Conservation (phyloP, 164 flowering plant species). For the Piper betle region DNA sequence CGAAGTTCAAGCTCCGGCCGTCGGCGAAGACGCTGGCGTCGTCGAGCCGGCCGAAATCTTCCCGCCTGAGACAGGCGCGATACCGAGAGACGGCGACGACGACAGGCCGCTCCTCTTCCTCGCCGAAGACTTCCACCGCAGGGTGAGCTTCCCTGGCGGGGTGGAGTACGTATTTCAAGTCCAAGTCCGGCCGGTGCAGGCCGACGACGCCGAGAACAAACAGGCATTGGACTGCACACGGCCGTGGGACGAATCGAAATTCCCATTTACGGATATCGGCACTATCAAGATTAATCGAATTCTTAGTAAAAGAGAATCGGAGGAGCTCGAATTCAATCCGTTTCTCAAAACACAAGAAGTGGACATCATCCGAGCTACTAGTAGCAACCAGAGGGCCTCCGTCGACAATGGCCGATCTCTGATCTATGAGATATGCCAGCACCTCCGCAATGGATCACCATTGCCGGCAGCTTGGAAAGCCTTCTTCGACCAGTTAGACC, state of each 20-base stretch:
- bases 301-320: slow-evolving; percentile 41
- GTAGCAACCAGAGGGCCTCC: slow-evolving; percentile 59
- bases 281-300: slow-evolving; percentile 34
- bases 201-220: slow-evolving; percentile 28
- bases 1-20: slow-evolving; percentile 56
- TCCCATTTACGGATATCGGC: slow-evolving; percentile 48
- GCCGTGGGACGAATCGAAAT: slow-evolving; percentile 55
- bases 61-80: slow-evolving; percentile 80
- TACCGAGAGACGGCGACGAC: slow-evolving; percentile 45
- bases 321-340: slow-evolving; percentile 55
- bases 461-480: slow-evolving; percentile 57
- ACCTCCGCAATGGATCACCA: slow-evolving; percentile 39
- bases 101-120: slow-evolving; percentile 55
- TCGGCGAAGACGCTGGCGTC: slow-evolving; percentile 50
- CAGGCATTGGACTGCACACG: slow-evolving; percentile 55
- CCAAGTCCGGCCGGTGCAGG: slow-evolving; percentile 41
- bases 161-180: slow-evolving; percentile 57
- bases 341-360: slow-evolving; percentile 40
- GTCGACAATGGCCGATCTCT: slow-evolving; percentile 76
- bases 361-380: slow-evolving; percentile 50
- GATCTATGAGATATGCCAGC: slow-evolving; percentile 69
- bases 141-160: slow-evolving; percentile 33
- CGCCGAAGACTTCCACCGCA: slow-evolving; percentile 49
- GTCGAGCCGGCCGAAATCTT: slow-evolving; percentile 59
- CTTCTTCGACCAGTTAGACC: slow-evolving; percentile 58